Evolutionary conservation across 371 early-diverging fungal species (phyloP).

Genomic region (Syncephalis fuscata): DNA sequence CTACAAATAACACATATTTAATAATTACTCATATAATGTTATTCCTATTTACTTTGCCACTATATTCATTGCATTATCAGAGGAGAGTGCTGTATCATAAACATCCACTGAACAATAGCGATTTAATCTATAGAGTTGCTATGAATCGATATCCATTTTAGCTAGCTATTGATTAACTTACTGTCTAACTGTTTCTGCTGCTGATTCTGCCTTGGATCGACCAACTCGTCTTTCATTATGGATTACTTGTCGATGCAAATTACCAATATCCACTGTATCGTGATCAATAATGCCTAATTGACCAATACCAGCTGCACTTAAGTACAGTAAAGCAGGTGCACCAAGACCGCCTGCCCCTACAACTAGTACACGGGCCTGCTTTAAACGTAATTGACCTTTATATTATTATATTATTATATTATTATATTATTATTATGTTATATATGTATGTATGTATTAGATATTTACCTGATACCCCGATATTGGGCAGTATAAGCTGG

Average conservation of each 20-base stretch:
- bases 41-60: slow-evolving; percentile 7
- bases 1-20: slow-evolving; percentile 21
- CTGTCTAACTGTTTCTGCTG: slow-evolving; percentile 36
- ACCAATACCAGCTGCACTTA: slow-evolving; percentile 87
- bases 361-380: slow-evolving; percentile 61
- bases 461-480: slow-evolving; percentile 53
- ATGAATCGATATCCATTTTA: too few species aligned
- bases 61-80: slow-evolving; percentile 24
- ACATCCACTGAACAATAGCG: slow-evolving; percentile 14
- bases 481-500: slow-evolving; percentile 79
- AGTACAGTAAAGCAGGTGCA: slow-evolving; percentile 76
- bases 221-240: slow-evolving; percentile 68
- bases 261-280: slow-evolving; percentile 87
- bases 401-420: too few species aligned
- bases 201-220: slow-evolving; percentile 66
- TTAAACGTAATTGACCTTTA: slow-evolving; percentile 64
- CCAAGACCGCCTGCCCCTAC: slow-evolving; percentile 98
- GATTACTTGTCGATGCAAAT: slow-evolving; percentile 94
- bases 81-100: slow-evolving; percentile 19
- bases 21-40: slow-evolving; percentile 2
- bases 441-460: neutral
- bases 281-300: slow-evolving; percentile 90
- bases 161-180: too few species aligned
- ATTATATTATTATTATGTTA: too few species aligned
- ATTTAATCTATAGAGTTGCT: too few species aligned